Evolutionary conservation across 345 rosid genomes (phyloP).

Genomic region (Conringia planisiliqua): DNA sequence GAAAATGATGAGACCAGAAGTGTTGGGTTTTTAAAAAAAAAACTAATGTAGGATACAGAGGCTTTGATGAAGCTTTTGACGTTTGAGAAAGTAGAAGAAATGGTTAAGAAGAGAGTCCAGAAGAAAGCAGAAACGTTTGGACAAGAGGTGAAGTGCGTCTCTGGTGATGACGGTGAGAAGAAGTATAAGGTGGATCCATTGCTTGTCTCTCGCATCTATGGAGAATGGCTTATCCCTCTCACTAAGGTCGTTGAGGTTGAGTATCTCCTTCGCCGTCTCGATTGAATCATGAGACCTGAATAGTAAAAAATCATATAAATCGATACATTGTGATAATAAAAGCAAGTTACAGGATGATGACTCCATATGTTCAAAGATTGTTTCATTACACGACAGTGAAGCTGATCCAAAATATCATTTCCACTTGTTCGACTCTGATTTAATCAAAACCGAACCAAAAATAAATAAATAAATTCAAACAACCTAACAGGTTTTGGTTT

Average conservation of each 20-base stretch:
- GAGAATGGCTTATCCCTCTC: constrained; percentile 81
- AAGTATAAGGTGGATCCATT: constrained; percentile 65
- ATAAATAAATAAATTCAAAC: too few species aligned
- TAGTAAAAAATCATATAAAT: too few species aligned
- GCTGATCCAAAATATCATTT: not conserved
- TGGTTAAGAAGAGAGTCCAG: constrained; percentile 76
- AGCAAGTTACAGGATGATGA: not conserved
- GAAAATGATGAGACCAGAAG: not conserved
- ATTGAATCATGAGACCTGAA: constrained; percentile 33
- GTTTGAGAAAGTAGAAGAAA: constrained; percentile 60
- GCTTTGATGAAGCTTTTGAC: constrained; percentile 73
- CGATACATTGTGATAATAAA: too few species aligned
- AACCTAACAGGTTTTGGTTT: too few species aligned
- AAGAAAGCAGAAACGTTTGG: constrained; percentile 74
- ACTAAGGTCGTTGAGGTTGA: constrained; percentile 76
- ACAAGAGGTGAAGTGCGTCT: constrained; percentile 46
- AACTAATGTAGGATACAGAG: constrained; percentile 51
- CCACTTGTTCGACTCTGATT: not conserved
- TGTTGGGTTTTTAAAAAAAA: not conserved
- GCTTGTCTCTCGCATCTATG: constrained; percentile 60
- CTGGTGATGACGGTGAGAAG: not conserved
- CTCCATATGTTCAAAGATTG: not conserved
- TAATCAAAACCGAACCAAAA: too few species aligned
- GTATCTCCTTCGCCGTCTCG: constrained; percentile 78
- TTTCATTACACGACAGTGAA: not conserved